Evolutionary conservation across 805 yeast species (phyloP).

Genomic region (Candida montana): DNA sequence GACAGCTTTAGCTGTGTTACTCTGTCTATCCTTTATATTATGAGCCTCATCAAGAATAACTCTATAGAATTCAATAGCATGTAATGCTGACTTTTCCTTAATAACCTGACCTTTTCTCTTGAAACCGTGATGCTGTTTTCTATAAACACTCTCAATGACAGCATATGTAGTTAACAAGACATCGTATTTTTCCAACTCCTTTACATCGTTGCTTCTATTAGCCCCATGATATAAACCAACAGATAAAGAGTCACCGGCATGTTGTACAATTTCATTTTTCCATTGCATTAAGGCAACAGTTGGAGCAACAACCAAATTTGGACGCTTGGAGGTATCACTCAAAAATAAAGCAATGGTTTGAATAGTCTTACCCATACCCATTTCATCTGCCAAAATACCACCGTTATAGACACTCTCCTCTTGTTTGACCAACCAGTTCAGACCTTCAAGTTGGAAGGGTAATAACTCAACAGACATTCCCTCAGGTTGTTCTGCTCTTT

Average conservation of each 20-base stretch:
- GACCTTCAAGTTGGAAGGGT: constrained; percentile 92
- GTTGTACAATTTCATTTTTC: constrained; percentile 86
- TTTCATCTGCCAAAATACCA: constrained; percentile 95
- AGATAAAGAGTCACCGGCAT: constrained; percentile 65
- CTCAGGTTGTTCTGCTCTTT: constrained; percentile 66
- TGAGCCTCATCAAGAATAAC: constrained; percentile 96
- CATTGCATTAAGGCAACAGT: constrained; percentile 99
- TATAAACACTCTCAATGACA: constrained; percentile 77
- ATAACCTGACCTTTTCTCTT: constrained; percentile 63
- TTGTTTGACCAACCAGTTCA: constrained; percentile 82
- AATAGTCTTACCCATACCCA: constrained; percentile 99
- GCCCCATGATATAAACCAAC: constrained; percentile 84
- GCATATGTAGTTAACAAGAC: constrained; percentile 91
- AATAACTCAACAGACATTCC: constrained; percentile 69
- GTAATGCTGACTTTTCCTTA: constrained; percentile 73
- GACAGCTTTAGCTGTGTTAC: constrained; percentile 92
- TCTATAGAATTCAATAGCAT: constrained; percentile 69
- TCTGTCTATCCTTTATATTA: constrained; percentile 90
- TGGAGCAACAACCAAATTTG: constrained; percentile 91
- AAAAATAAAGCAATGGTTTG: constrained; percentile 89
- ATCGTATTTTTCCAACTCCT: constrained; percentile 59
- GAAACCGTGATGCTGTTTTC: constrained; percentile 83
- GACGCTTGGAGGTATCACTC: constrained; percentile 58
- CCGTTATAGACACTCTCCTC: constrained; percentile 78
- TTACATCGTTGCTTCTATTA: constrained; percentile 49